phyloP scores from a whole-genome alignment of 371 early-diverging fungal species.

The Mortierella sp. region DNA sequence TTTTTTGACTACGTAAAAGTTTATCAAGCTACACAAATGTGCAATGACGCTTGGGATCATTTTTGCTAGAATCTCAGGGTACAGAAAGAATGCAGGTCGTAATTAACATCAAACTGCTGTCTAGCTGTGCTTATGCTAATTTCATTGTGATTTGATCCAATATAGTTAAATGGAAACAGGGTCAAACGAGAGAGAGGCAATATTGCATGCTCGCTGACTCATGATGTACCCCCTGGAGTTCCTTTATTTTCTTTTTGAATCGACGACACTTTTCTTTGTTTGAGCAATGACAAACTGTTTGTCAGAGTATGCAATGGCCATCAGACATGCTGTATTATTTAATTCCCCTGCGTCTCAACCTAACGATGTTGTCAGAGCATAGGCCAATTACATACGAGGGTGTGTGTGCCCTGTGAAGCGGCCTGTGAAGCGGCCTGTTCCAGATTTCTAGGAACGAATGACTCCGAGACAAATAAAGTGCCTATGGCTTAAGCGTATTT shows the following conservation, averaged over 20 bases:
- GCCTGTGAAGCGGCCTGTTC: background rate
- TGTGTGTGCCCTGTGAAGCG: background rate
- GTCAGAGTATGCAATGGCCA: background rate
- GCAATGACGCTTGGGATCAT: too few relatives aligned
- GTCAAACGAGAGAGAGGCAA: background rate
- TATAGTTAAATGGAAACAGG: background rate
- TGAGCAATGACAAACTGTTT: background rate
- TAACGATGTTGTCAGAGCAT: background rate
- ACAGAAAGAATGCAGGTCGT: too few relatives aligned
- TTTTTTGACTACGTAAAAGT: too few relatives aligned
- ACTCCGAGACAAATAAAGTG: conserved; percentile 1
- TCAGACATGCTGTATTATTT: too few relatives aligned
- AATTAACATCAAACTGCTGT: too few relatives aligned
- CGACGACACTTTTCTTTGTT: background rate
- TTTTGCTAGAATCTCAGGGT: too few relatives aligned
- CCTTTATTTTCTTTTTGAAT: too few relatives aligned
- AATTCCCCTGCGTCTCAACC: background rate
- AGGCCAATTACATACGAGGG: background rate
- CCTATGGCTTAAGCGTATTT: conserved; percentile 1
- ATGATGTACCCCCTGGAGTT: background rate
- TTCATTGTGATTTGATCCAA: background rate
- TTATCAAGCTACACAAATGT: too few relatives aligned
- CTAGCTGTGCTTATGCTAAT: background rate
- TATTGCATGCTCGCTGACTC: background rate
- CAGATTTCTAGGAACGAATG: background rate